Conservation (phyloP, 176 grass and related monocot species). For the Oryza officinalis region DNA sequence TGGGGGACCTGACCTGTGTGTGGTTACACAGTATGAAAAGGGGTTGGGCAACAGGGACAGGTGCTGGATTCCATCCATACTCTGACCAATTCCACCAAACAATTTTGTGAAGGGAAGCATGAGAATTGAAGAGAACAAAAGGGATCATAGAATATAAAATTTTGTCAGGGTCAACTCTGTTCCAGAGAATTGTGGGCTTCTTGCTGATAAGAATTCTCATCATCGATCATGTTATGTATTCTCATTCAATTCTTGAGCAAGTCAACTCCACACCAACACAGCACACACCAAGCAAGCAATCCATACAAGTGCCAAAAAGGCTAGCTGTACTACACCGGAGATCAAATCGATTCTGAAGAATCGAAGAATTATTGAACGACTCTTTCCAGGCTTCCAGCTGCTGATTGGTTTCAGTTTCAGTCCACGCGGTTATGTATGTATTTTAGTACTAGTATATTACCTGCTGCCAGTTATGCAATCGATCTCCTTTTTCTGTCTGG, state of each 20-base stretch:
- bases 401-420: not conserved
- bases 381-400: not conserved
- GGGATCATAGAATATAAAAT: not conserved
- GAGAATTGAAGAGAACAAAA: not conserved
- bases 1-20: not conserved
- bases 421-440: not conserved
- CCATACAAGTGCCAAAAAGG: too few relatives aligned
- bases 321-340: not conserved
- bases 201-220: not conserved
- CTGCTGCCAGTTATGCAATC: not conserved
- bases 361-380: not conserved
- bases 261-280: not conserved
- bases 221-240: not conserved
- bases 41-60: not conserved
- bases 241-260: not conserved
- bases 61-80: constrained; percentile 43
- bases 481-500: not conserved
- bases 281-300: not conserved
- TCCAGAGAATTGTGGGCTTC: not conserved
- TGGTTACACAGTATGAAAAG: constrained; percentile 2
- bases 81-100: not conserved
- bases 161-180: not conserved
- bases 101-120: not conserved
- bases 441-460: not conserved
- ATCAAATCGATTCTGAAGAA: not conserved